These are phyloP conservation scores for Maudiozyma serrabonitensis DNA, from an alignment of 805 yeast species.

Conservation along the genomic window DNA sequence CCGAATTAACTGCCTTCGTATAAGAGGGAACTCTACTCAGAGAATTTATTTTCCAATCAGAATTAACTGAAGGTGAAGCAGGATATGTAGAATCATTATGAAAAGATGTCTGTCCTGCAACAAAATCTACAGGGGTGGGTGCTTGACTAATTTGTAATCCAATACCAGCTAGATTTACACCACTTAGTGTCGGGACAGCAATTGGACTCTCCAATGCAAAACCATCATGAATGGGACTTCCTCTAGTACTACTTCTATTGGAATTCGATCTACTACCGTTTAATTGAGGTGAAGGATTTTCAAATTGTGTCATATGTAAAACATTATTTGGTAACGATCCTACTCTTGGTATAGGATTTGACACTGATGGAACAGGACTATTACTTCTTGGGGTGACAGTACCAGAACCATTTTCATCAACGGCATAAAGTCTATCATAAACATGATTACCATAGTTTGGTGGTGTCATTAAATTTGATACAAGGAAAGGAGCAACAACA, in stretches of 20 bases:
- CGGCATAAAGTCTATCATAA: conserved; percentile 64
- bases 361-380: neutral
- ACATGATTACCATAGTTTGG: conserved; percentile 77
- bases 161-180: neutral
- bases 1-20: conserved; percentile 57
- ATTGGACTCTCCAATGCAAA: neutral
- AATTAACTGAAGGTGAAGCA: conserved; percentile 15
- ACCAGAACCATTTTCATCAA: conserved; percentile 31
- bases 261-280: neutral
- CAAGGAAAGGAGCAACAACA: conserved; percentile 6
- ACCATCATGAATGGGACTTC: neutral
- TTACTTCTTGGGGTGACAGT: conserved; percentile 3
- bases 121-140: conserved; percentile 42
- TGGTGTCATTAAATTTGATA: conserved; percentile 57
- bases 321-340: neutral
- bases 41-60: conserved; percentile 35
- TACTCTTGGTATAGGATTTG: neutral
- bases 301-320: neutral
- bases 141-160: conserved; percentile 1
- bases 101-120: conserved; percentile 51
- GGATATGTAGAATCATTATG: conserved; percentile 31
- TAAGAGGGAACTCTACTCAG: conserved; percentile 78
- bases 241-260: neutral
- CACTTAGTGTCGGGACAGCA: neutral
- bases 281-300: neutral